Conservation (phyloP, 768 basidiomycete genomes). For the Podaxis sp. region DNA sequence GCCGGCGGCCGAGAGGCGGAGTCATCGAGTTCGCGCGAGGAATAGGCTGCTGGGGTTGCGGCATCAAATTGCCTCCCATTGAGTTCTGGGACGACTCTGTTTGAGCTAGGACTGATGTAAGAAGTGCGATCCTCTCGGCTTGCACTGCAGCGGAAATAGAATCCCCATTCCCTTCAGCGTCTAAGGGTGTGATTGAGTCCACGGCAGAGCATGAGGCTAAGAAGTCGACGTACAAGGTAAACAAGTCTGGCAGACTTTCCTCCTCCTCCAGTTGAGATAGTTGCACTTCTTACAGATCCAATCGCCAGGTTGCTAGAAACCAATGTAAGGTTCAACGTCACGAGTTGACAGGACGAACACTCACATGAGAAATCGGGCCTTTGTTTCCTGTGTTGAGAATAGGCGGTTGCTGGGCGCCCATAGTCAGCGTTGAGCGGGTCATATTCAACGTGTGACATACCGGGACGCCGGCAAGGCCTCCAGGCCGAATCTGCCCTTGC, state of each 20-base stretch:
- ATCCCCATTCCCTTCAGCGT: conserved; percentile 87
- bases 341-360: conserved; percentile 30
- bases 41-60: conserved; percentile 21
- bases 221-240: conserved; percentile 62
- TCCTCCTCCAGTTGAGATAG: conserved; percentile 83
- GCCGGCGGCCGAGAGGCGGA: conserved; percentile 42
- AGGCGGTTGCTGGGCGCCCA: conserved; percentile 63
- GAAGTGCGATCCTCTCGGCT: conserved; percentile 77
- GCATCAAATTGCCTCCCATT: conserved; percentile 11
- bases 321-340: conserved; percentile 21
- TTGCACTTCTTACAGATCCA: conserved; percentile 85
- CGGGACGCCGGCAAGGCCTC: conserved; percentile 49
- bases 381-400: conserved; percentile 89
- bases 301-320: conserved; percentile 65
- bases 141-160: conserved; percentile 85
- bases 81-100: conserved; percentile 35
- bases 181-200: conserved; percentile 32
- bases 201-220: conserved; percentile 12
- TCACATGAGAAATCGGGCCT: conserved; percentile 81
- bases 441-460: conserved; percentile 32
- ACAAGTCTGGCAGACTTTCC: conserved; percentile 90
- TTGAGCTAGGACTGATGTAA: conserved; percentile 71
- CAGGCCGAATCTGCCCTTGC: conserved; percentile 74
- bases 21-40: conserved; percentile 46
- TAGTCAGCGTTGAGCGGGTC: conserved; percentile 8